Base-by-base conservation (phyloP, 1,284 basidiomycete species). In the Ganoderma leucocontextum region DNA sequence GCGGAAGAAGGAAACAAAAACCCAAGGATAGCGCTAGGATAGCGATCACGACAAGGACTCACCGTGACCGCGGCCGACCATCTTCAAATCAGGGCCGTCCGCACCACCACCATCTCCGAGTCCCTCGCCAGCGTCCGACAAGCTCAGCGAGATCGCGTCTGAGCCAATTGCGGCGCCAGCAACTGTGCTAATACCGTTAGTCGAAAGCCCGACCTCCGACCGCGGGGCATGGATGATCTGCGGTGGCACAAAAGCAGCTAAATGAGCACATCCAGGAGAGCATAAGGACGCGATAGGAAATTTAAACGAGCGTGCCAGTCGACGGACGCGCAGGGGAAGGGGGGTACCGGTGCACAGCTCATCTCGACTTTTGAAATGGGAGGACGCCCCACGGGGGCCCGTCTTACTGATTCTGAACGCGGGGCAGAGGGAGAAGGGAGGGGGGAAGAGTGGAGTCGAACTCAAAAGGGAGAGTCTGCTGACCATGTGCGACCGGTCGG, bases 401-500 rank as follows among this genome's bases (percentile, higher is more conserved):
- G 33, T 55, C 13, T 17, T 17, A 55, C 10, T 3, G 39, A 39
- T 10, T 39, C 39, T 39, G 15, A 55, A 33, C 22, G 47, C 42
- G 17, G 42, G 19, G 53, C 33, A 17, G 33, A 57, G 1, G 53
- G 8, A 13, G 29, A 19, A 6, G 29, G 22, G 53, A 19, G 0
- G 17, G 33, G 53, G 52, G 25, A 10, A 12, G 6, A 57, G 33
- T 33, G n/a, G 35, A 22, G n/a, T 15, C 33, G 52, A 25, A 35
- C 33, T 19, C 33, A 25, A 49, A 49, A 49, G 22, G 4, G 44
- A 44, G 57, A 25, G 67, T 67, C 69, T 70, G 69, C 79, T 75
- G 67, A 91, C 90, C 91, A 94, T 93, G 78, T 93, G 92, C 64
- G 91, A 91, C 75, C 92, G 83, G 77, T 93, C 90, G n/a, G 91